These are phyloP conservation scores for Fagopyrum tataricum DNA, from an alignment of 148 eudicot genomes.

Conservation along the genomic window DNA sequence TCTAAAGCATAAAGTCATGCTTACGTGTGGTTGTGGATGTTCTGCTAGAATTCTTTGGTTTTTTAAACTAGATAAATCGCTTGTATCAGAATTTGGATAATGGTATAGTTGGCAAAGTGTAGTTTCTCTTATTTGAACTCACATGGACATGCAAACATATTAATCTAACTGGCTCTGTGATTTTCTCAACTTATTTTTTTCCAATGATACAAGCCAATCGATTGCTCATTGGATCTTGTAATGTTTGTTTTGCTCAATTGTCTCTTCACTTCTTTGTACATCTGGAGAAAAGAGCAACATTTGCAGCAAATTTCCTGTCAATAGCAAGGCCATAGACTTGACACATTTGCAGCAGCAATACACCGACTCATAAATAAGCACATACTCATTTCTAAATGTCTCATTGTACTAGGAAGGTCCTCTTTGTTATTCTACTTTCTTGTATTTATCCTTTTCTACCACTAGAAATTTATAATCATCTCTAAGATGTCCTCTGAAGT, in stretches of 20 bases:
- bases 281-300: not conserved
- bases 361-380: not conserved
- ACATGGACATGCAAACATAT: not conserved
- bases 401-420: too few species aligned
- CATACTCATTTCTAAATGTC: not conserved
- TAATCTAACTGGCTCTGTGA: not conserved
- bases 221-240: not conserved
- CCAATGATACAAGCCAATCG: not conserved
- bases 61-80: not conserved
- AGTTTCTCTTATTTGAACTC: not conserved
- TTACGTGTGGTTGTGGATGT: not conserved
- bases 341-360: not conserved
- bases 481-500: not conserved
- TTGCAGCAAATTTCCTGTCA: not conserved
- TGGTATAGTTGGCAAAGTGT: not conserved
- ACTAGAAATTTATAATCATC: not conserved
- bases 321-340: not conserved
- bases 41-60: not conserved
- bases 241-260: not conserved
- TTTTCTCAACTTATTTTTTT: not conserved
- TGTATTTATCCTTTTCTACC: not conserved
- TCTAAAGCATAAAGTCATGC: not conserved
- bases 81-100: slow-evolving; percentile 6
- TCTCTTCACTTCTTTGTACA: not conserved
- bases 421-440: not conserved